Evolutionary conservation across 352 stramenopile genomes (phyloP), one percentile per base, ranked within the genome.

Genomic region (Blastocystis sp.): DNA sequence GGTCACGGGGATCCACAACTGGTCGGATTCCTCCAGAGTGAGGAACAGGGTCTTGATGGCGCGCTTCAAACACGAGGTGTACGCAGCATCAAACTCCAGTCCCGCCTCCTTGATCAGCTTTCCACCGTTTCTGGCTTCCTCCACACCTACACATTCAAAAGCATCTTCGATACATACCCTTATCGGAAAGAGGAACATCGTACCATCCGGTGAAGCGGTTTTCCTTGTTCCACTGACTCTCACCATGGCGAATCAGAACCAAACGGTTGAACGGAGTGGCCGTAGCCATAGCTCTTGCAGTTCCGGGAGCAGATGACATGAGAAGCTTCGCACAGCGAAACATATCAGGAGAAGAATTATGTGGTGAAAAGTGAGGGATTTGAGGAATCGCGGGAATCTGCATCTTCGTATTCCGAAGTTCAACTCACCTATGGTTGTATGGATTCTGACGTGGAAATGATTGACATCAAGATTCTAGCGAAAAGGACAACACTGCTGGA

Each of bases 161-260:
- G 4, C 18, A 8, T 36, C 29, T 14, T 29, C 0, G 34, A 46
- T 36, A 16, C 18, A 51, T 34, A 49, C 44, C 51, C 42, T 79
- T 57, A 85, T 44, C 40, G n/a, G 72, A 86, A 40, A 46, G 91
- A 93, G 64, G 92, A 93, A 97, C 94, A 88, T 98, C 96, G 87
- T 97, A 92, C 96, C 96, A 98, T 67, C 96, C 96, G 51, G 95
- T 98, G 90, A 99, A 99, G 88, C 93, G 93, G 90, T 98, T 98
- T 88, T 97, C 91, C 49, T 97, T 90, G 90, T 98, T 98, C 95
- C 95, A 98, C 63, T 95, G 67, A 11, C 11, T 67, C 24, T 78
- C 67, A 21, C 67, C 67, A 29, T 78, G 67, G 51, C 67, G 67
- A 69, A 78, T 24, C 27, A 78, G 38, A 8, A 78, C 67, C n/a